A percentile compares a stretch with the other conserved stretches of the same genome.
phyloP scores from a whole-genome alignment of 192 early-diverging fungal genomes.

The Linnemannia exigua region DNA sequence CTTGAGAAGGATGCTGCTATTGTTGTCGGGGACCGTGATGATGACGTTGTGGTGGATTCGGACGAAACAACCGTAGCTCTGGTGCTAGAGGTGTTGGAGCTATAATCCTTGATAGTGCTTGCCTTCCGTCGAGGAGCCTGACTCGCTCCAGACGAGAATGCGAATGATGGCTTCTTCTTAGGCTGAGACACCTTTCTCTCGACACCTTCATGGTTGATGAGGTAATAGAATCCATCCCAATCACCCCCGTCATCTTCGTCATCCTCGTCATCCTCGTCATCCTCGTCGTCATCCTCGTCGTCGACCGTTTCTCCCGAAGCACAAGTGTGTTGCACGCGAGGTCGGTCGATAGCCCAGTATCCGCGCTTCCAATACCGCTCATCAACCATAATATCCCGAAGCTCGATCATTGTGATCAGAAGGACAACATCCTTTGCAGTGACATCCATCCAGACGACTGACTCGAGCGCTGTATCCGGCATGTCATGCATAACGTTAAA shows the following conservation, averaged over 20 bases:
- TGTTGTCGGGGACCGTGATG: neutral
- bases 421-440: slow-evolving; percentile 43
- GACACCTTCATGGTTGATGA: slow-evolving; percentile 40
- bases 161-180: neutral
- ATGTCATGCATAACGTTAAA: slow-evolving; percentile 58
- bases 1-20: slow-evolving; percentile 3
- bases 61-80: neutral
- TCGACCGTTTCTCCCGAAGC: neutral
- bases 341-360: slow-evolving; percentile 37
- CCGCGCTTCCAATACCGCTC: slow-evolving; percentile 54
- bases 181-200: neutral
- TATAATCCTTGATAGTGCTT: slow-evolving; percentile 9
- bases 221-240: slow-evolving; percentile 54
- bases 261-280: neutral
- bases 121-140: slow-evolving; percentile 17
- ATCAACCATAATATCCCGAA: slow-evolving; percentile 55
- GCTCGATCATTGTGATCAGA: slow-evolving; percentile 45
- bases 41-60: neutral
- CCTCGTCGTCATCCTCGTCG: neutral
- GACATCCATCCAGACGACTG: slow-evolving; percentile 56
- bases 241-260: slow-evolving; percentile 30
- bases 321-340: neutral
- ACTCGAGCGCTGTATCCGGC: slow-evolving; percentile 52
- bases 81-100: neutral
- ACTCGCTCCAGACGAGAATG: neutral